Base-by-base conservation (phyloP, 2,329 filamentous ascomycete species). In the Alternaria gaisen region DNA sequence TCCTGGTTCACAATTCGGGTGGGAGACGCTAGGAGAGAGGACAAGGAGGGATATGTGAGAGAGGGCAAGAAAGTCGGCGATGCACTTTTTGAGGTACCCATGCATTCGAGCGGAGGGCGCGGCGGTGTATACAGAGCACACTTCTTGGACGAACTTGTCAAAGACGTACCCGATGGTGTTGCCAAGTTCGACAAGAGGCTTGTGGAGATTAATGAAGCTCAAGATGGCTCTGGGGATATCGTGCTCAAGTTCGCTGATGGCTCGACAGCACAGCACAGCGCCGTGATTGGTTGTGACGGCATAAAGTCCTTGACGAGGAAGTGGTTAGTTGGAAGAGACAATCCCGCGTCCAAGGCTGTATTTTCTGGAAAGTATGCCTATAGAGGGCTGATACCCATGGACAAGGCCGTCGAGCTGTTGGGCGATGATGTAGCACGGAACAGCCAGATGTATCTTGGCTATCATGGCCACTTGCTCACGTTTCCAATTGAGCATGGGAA, bases 311-410 rank as follows among this genome's bases (percentile, higher is more conserved):
- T 80, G 8, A 81, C 85, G 3, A 81, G 88, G 18, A 75, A 83
- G 51, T 78, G 85, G 53, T 70, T 91, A 18, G 77, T 89, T 8
- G 86, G 86, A 1, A 73, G 81, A 16, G 70, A 76, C 16, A 65
- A 77, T 30, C 72, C 75, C 22, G 80, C 81, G 8, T 76, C 83
- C 0, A 72, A 81, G 30, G 81, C 87, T 0, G 74, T 78, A 5
- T 91, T 87, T 71, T 84, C 83, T 2, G 80, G 84, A 40, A 87
- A 89, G 64, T 87, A 87, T 72, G 88, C 86, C 38, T 91, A 88
- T 74, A 83, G 89, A 22, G 85, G 85, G 0, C 75, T 91, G 6
- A 82, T 90, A 5, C 86, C 88, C 0, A 90, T 90, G 82, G 80
- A 83, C 2, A 71, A 82, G 14, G 87, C 86, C 0, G 74, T 80